Conservation (phyloP, 805 yeast species). For the Sungouiella blattae region DNA sequence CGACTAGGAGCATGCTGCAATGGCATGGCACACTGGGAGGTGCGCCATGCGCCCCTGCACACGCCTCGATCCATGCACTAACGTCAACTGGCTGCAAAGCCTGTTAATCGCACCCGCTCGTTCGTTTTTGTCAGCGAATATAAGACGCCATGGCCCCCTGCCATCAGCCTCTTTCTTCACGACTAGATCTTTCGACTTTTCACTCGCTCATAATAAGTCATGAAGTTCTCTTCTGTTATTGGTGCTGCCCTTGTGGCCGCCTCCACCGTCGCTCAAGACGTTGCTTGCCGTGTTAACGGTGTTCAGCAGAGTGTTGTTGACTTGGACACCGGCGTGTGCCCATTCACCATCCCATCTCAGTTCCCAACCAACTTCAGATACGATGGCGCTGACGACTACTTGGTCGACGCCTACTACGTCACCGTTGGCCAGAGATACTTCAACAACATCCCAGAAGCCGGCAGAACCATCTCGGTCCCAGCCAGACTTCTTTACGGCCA, state of each 20-base stretch:
- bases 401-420: slow-evolving; percentile 35
- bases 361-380: slow-evolving; percentile 27
- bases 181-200: slow-evolving; percentile 1
- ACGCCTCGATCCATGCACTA: too few relatives aligned
- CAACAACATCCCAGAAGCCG: slow-evolving; percentile 33
- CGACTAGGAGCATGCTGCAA: too few relatives aligned
- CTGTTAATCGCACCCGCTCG: too few relatives aligned
- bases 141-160: slow-evolving; percentile 1
- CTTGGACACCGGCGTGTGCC: slow-evolving; percentile 38
- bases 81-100: too few relatives aligned
- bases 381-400: slow-evolving; percentile 27
- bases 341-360: slow-evolving; percentile 30
- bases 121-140: background rate
- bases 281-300: slow-evolving; percentile 37
- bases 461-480: slow-evolving; percentile 30
- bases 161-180: background rate
- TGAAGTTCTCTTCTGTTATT: slow-evolving; percentile 20
- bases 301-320: slow-evolving; percentile 32
- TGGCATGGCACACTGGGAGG: too few relatives aligned
- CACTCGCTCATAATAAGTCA: slow-evolving; percentile 12
- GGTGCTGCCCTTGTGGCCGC: slow-evolving; percentile 20
- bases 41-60: too few relatives aligned
- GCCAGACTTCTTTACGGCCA: slow-evolving; percentile 26
- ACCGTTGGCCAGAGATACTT: slow-evolving; percentile 23
- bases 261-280: slow-evolving; percentile 27